Base-by-base conservation (phyloP, 495 filamentous ascomycete genomes). In the Corynascus novoguineensis region DNA sequence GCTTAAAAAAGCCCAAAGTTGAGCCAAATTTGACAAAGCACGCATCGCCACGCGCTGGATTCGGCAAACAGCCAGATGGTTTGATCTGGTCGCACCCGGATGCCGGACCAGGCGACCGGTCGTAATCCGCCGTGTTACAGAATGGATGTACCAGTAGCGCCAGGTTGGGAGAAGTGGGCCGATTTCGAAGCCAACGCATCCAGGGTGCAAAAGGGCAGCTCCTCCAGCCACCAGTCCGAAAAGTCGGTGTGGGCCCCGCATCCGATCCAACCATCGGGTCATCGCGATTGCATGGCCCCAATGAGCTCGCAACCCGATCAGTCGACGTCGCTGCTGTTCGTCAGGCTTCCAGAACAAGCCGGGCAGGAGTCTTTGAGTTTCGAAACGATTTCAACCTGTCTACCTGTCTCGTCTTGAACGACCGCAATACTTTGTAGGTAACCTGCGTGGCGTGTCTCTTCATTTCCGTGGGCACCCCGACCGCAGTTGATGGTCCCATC, bases 201-300 rank as follows among this genome's bases (percentile, higher is more conserved):
- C 17, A 24, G 25, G 25, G 45, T 49, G 52, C 59, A 60, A 50
- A 17, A 59, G 55, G 24, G n/a, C n/a, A 27, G 27, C 59, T 50
- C 51, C 51, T 59, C 62, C 57, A 64, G 58, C 53, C 57, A 56
- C 62, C 62, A 65, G 56, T 59, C 60, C 58, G 48, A 69, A 69
- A 69, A 66, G 67, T 69, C 67, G 67, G 67, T 69, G 67, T 69
- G 64, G 59, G 44, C 57, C 48, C 55, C n/a, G 17, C 49, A n/a
- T n/a, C 9, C 54, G 14, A n/a, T 25, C 32, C 35, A 52, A 51
- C 34, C 48, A 52, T 28, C 25, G 28, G 41, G 21, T 7, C 8
- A 28, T 52, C 38, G 14, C 34, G n/a, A 31, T 31, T 31, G 21
- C 41, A 27, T 12, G 29, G 15, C 12, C 7, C 40, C 51, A 25